Evolutionary conservation across 805 yeast genomes (phyloP), one percentile per base, ranked within the genome.

Genomic region (Priceomyces melissophilus): DNA sequence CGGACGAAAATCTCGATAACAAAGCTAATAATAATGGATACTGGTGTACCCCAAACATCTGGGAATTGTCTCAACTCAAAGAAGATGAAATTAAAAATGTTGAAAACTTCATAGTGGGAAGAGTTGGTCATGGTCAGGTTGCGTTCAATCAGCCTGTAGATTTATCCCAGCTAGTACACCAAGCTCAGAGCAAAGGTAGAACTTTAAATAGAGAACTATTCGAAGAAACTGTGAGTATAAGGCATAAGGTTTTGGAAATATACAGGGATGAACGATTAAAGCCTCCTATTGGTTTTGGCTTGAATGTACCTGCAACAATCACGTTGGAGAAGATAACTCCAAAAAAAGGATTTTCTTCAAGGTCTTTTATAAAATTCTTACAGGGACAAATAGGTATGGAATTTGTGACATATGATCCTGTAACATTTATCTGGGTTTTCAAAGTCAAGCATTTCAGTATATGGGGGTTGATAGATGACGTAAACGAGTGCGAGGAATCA

Each of bases 401-500:
- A 46, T 88, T 85, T 56, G 69, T 90, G 10, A 82, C 89, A 3
- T 89, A 82, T 55, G 89, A 85, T 52, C 88, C 89, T 3, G 71
- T 81, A 23, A 76, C 79, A 4, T 87, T 87, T 28, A 62, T 76
- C 3, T 89, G 90, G 88, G 80, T 83, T 1, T 89, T 87, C 62
- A 77, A 72, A 50, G 96, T 90, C 7, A 81, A 84, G 50, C 99
- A 93, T 66, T 93, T 93, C 55, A 88, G 96, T 66, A 78, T 86
- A 4, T 93, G 97, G 96, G 98, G 98, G 5, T 63, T 93, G 30
- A 73, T 83, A 12, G 85, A 81, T 48, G 80, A 74, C 15, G 79
- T 73, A 31, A 53, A 49, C 30, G 37, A 39, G 15, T 44, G 39
- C 3, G 47, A 40, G 3, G 37, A 46, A 14, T 32, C 40, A 10